Evolutionary conservation across 306 rosid species (phyloP), one percentile per base, ranked within the genome.

Genomic region (Ormosia semicastrata): DNA sequence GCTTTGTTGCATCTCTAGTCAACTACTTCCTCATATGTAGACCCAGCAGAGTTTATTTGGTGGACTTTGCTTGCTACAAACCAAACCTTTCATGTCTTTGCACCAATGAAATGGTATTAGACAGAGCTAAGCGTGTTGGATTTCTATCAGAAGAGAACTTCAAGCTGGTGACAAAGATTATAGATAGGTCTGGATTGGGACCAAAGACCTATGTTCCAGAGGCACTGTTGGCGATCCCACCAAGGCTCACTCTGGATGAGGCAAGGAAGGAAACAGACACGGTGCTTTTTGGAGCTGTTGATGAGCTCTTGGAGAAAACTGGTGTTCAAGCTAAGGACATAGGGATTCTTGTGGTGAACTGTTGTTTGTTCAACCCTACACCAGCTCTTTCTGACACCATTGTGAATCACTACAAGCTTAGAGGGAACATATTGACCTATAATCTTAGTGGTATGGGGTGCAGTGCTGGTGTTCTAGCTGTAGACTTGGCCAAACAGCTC

Each of bases 391-490:
- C 83, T 0, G 85, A 76, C 15, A 18, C 79, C 3, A 71, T 85
- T 71, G 73, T 85, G 3, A 85, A 85, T 29, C 75, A 73, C 6
- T 85, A 85, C 54, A 85, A 85, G 79, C 77, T 85, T 57, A 71
- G 85, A 76, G 85, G 83, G 24, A 81, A 85, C 59, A 24, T 76
- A 0, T 39, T 85, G 73, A 67, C 62, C 0, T 85, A 85, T 46
- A 81, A 76, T 71, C 80, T 85, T 3, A 81, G 88, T 77, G 88
- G 88, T 6, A 85, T 85, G 88, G 88, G 88, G 6, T 85, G 85
- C 73, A 85, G 88, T 63, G 88, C 85, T 69, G 88, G 85, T 3
- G 82, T 85, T 85, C 73, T 85, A 69, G 85, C 85, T 15, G 75
- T 85, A 0, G 88, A 85, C 11, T 67, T 81, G 64, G 88, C 85